Evolutionary conservation across 192 early-diverging fungal genomes (phyloP).

Genomic region (Chytriomyces sp.): DNA sequence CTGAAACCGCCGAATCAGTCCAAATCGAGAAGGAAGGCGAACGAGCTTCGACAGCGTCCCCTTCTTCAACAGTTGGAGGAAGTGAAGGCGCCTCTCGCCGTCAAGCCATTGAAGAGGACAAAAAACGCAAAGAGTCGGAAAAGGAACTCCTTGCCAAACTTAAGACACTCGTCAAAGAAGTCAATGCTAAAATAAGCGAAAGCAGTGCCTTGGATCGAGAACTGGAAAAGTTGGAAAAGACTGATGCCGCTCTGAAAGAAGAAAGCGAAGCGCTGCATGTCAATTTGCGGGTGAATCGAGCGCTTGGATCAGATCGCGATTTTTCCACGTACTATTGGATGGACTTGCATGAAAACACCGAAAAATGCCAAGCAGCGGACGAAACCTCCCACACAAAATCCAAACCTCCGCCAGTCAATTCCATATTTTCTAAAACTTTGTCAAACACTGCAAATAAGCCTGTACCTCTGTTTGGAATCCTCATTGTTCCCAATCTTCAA

Average conservation of each 20-base stretch:
- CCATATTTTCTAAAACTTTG: not conserved
- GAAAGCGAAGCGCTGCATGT: not conserved
- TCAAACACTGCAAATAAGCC: not conserved
- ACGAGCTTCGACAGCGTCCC: not conserved
- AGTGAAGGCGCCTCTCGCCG: not conserved
- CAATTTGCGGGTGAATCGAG: not conserved
- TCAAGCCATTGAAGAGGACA: not conserved
- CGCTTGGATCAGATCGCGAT: conserved; percentile 10
- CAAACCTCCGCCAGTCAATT: not conserved
- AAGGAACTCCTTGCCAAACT: not conserved
- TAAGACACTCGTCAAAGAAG: not conserved
- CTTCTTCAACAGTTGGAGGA: not conserved
- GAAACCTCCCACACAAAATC: not conserved
- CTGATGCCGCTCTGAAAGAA: not conserved
- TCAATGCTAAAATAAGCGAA: not conserved
- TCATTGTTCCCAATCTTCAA: no score
- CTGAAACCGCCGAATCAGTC: not conserved
- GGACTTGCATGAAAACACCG: not conserved
- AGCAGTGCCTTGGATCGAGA: not conserved
- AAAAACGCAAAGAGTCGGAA: not conserved
- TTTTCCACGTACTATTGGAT: conserved; percentile 9
- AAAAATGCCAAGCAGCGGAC: not conserved
- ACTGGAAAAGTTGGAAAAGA: not conserved
- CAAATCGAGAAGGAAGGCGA: not conserved
- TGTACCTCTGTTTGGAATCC: not conserved